phyloP scores from a whole-genome alignment of 192 early-diverging fungal species.

The Coemansia sp. region DNA sequence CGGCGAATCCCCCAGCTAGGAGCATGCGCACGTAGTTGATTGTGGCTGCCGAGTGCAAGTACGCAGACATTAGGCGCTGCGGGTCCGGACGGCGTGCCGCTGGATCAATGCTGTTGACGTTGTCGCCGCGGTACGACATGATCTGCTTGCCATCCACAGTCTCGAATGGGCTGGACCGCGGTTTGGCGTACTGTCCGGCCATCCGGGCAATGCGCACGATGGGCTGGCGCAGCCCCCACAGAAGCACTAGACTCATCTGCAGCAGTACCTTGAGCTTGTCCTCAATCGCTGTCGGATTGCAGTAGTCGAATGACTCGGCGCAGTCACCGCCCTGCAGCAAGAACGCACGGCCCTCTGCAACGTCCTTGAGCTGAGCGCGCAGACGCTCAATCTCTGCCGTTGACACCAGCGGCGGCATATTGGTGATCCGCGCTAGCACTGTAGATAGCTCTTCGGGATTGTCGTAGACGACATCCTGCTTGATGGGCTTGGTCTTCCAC shows the following conservation, averaged over 20 bases:
- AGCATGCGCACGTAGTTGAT: slow-evolving; percentile 92
- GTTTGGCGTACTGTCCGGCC: slow-evolving; percentile 99
- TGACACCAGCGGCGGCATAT: slow-evolving; percentile 88
- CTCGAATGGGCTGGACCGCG: slow-evolving; percentile 88
- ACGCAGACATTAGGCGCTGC: slow-evolving; percentile 85
- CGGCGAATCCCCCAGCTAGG: slow-evolving; percentile 80
- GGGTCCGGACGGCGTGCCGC: slow-evolving; percentile 86
- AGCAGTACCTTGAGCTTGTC: slow-evolving; percentile 94
- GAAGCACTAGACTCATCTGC: slow-evolving; percentile 94
- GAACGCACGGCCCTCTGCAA: slow-evolving; percentile 88
- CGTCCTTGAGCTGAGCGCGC: slow-evolving; percentile 79
- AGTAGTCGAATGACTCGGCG: slow-evolving; percentile 98
- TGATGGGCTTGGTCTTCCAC: slow-evolving; percentile 74
- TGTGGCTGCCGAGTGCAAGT: slow-evolving; percentile 97
- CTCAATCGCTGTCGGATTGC: slow-evolving; percentile 86
- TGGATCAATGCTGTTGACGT: slow-evolving; percentile 93
- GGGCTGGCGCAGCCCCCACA: slow-evolving; percentile 90
- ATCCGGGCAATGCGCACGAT: slow-evolving; percentile 97
- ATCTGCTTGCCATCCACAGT: slow-evolving; percentile 80
- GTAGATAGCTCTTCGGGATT: slow-evolving; percentile 64
- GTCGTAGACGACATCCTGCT: slow-evolving; percentile 88
- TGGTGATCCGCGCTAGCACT: slow-evolving; percentile 73
- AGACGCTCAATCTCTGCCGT: slow-evolving; percentile 82
- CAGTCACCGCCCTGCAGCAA: slow-evolving; percentile 98
- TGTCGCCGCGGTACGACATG: slow-evolving; percentile 92